Base-by-base conservation (phyloP, 169 alveolate genomes). In the Perkinsus chesapeaki region DNA sequence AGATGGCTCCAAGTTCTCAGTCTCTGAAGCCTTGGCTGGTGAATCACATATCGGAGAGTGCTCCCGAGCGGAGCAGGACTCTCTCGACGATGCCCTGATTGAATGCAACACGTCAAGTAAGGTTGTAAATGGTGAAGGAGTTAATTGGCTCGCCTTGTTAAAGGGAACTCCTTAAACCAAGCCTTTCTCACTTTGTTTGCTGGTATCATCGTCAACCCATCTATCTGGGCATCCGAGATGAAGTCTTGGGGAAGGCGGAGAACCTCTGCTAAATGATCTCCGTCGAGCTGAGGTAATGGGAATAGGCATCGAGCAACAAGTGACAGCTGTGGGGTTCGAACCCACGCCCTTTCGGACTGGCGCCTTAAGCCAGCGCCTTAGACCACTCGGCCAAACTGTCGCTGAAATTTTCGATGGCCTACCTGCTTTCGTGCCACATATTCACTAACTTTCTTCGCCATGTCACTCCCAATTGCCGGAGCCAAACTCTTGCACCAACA, bases 291-390 rank as follows among this genome's bases (percentile, higher is more conserved):
- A 60, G 82, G 31, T 60, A 60, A 0, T 60, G 27, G 31, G 27
- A 60, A 34, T 12, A 60, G 31, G 1, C 82, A 60, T 1, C 12
- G 36, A 60, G 27, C 0, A 60, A 23, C 82, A 16, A 5, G 27
- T 60, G 82, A 60, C 82, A 60, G 82, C 82, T 60, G 82, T 60
- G 82, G 82, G 82, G 82, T 60, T 60, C 82, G 82, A 60, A 60
- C 82, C 82, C 82, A 60, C 82, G 82, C 82, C 82, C 82, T 60
- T 60, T 60, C 82, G 82, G 82, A 60, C 82, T 60, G 82, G 82
- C 82, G 82, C 82, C 82, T 60, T 60, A 60, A 60, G 82, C 82
- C 82, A 60, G 82, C 82, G 82, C 82, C 82, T 60, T 60, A 60
- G 82, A 60, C 82, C 82, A 60, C 82, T 60, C 82, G 82, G 82